These are phyloP conservation scores for Catunica adiposa DNA, from an alignment of 2,329 filamentous ascomycete genomes.

Conservation along the genomic window DNA sequence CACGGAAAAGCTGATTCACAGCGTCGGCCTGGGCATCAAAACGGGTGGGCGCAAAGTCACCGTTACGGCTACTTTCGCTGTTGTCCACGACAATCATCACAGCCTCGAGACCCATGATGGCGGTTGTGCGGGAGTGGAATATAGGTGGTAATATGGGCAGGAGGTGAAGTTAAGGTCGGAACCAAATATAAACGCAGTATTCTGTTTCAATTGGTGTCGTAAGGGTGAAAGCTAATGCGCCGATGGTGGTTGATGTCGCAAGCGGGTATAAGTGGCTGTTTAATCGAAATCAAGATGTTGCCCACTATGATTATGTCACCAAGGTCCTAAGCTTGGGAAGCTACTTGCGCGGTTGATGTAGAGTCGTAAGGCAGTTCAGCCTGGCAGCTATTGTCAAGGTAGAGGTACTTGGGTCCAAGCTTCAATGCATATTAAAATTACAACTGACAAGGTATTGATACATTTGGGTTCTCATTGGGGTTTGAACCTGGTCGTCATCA, in stretches of 20 bases:
- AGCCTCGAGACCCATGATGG: conserved; percentile 93
- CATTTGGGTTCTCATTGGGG: not conserved
- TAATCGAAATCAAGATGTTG: not conserved
- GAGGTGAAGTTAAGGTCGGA: not conserved
- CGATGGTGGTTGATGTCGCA: conserved; percentile 8
- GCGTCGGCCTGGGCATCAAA: conserved; percentile 95
- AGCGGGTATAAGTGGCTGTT: not conserved
- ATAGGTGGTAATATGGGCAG: not conserved
- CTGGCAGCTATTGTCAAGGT: not conserved
- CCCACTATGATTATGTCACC: conserved; percentile 14
- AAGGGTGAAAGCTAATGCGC: not conserved
- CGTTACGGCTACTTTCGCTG: conserved; percentile 95
- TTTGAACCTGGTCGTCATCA: not conserved
- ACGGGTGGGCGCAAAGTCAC: conserved; percentile 77
- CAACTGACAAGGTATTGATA: not conserved
- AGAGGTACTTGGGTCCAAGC: not conserved
- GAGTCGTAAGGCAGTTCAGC: conserved; percentile 14
- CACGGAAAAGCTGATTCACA: conserved; percentile 86
- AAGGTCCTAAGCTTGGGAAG: not conserved
- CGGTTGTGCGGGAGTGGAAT: conserved; percentile 18
- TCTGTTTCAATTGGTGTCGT: conserved; percentile 6
- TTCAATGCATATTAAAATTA: not conserved
- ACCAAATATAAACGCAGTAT: not conserved
- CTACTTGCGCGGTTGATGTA: not conserved
- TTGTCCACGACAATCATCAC: conserved; percentile 99